Evolutionary conservation across 108 stramenopile genomes (phyloP), one percentile per base, ranked within the genome.

Genomic region (Fistulifera pelliculosa): DNA sequence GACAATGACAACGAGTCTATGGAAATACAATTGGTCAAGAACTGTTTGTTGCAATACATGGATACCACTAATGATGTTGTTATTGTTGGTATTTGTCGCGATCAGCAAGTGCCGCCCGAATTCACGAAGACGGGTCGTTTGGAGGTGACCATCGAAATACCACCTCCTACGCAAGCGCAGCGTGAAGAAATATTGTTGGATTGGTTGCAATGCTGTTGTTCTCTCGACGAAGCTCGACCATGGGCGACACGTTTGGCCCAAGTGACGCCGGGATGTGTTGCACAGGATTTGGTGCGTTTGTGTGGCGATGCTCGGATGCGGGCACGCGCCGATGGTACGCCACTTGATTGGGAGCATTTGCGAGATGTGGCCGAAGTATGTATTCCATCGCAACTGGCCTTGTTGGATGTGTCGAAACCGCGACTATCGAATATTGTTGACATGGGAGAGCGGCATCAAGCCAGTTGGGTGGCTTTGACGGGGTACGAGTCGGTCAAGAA

Each of bases 381-480:
- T 38, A 54, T 80, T 49, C 90, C 90, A 0, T 87, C 85, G 0
- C 81, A 92, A 61, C 74, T 92, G 2, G 66, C 79, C n/a, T 61
- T 68, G 18, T 56, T 92, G 56, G 90, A 92, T 72, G 83, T 92
- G 3, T 66, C 58, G 5, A 72, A 71, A 39, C 58, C 80, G 22
- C 47, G 14, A 58, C 55, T 47, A 44, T 38, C 16, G 21, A 14
- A 39, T 21, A 11, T 38, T 1, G 24, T 21, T 5, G 50, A 49
- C 38, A 58, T 42, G 57, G 49, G 44, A 16, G 55, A 64, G 38
- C 55, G 60, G 0, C 58, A 70, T 42, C 13, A 52, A 4, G 18
- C 43, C 17, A 56, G 73, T 52, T 79, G 73, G 73, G 63, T 68
- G 43, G 52, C 43, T 10, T 79, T 92, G 60, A 79, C 68, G 43